phyloP scores from a whole-genome alignment of 768 basidiomycete genomes.

The Mycena belliarum region DNA sequence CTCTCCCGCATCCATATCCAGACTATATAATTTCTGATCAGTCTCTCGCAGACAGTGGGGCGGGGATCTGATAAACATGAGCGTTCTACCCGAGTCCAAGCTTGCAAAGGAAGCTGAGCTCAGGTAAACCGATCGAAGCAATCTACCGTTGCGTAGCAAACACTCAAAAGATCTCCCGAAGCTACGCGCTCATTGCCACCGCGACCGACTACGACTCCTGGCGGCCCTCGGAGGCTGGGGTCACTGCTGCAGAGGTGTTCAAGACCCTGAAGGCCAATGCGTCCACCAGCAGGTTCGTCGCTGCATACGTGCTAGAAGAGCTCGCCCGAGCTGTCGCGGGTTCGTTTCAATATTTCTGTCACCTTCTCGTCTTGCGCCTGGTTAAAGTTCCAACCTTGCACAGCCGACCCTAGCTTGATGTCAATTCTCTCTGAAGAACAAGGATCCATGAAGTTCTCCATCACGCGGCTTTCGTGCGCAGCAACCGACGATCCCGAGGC shows the following conservation, averaged over 20 bases:
- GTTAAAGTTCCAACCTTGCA: not conserved
- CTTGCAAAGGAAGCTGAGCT: conserved; percentile 95
- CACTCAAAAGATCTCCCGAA: conserved; percentile 30
- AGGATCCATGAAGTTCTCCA: conserved; percentile 81
- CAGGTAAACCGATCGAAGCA: conserved; percentile 45
- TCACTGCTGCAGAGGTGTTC: conserved; percentile 90
- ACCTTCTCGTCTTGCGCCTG: not conserved
- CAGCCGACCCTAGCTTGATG: not conserved
- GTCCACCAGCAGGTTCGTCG: conserved; percentile 75
- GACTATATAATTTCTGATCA: not conserved
- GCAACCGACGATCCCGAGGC: conserved; percentile 45
- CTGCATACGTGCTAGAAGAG: conserved; percentile 63
- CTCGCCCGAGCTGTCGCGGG: conserved; percentile 32
- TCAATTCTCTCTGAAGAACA: conserved; percentile 62
- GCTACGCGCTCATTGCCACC: conserved; percentile 89
- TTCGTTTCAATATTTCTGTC: not conserved
- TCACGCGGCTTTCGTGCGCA: conserved; percentile 60
- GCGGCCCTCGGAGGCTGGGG: conserved; percentile 75
- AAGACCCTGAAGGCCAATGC: conserved; percentile 88
- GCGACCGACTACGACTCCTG: conserved; percentile 97
- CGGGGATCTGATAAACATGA: conserved; percentile 95
- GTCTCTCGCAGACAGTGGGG: not conserved
- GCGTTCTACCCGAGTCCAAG: conserved; percentile 92
- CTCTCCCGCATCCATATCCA: not conserved
- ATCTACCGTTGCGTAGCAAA: too few relatives aligned